Conservation (phyloP, 805 yeast species). For the Candida corydali region DNA sequence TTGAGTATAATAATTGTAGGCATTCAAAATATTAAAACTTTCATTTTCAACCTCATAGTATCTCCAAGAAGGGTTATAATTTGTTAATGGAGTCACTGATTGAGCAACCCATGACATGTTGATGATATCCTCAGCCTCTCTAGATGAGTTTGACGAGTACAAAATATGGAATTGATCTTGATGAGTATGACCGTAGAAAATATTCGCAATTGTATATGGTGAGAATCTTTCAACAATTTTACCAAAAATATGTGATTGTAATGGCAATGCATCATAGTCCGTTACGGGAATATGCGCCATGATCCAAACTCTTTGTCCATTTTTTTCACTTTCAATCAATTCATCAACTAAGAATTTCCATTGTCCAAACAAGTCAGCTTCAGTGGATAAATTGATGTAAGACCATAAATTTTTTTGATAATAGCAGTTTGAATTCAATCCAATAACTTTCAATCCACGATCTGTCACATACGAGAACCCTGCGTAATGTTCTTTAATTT, state of each 20-base stretch:
- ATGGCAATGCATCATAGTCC: constrained; percentile 52
- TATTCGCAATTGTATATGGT: constrained; percentile 62
- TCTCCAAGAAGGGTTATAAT: constrained; percentile 68
- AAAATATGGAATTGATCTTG: constrained; percentile 61
- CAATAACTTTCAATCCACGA: constrained; percentile 54
- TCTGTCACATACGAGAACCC: constrained; percentile 56
- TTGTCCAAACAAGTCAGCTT: constrained; percentile 60
- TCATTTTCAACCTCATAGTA: constrained; percentile 62
- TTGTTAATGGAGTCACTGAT: constrained; percentile 57
- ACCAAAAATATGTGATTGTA: constrained; percentile 51
- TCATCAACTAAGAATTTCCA: constrained; percentile 59
- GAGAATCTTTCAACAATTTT: constrained; percentile 62
- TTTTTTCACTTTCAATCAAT: constrained; percentile 52
- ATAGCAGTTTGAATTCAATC: constrained; percentile 65
- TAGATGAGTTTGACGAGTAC: constrained; percentile 43
- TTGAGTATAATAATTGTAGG: constrained; percentile 54
- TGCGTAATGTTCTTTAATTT: constrained; percentile 48
- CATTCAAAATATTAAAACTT: constrained; percentile 57
- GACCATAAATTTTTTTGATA: constrained; percentile 53
- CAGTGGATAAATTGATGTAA: constrained; percentile 49
- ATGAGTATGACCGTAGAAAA: constrained; percentile 73
- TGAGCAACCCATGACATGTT: constrained; percentile 63
- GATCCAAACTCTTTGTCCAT: constrained; percentile 67
- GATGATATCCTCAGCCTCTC: constrained; percentile 39
- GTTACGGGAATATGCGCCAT: constrained; percentile 63